These are phyloP conservation scores for Tetracladium marchalianum DNA, from an alignment of 495 filamentous ascomycete species.

Conservation along the genomic window DNA sequence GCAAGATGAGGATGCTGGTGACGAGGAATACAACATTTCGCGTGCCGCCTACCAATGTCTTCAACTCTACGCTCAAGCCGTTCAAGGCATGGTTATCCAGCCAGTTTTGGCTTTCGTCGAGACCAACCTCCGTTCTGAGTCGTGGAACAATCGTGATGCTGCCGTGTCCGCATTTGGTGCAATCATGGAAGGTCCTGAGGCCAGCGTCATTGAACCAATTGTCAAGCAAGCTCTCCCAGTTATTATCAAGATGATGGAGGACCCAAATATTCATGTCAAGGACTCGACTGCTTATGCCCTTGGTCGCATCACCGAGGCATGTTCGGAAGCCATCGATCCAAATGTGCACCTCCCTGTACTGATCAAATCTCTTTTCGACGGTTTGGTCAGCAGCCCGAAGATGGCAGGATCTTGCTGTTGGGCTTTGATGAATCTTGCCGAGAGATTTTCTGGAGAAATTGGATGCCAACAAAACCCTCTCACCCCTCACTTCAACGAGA, in stretches of 20 bases:
- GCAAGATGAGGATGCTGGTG: slow-evolving; percentile 92
- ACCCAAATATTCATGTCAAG: slow-evolving; percentile 76
- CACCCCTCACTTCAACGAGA: slow-evolving; percentile 86
- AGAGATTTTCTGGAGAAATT: slow-evolving; percentile 77
- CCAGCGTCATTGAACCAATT: slow-evolving; percentile 75
- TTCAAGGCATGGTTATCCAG: slow-evolving; percentile 66
- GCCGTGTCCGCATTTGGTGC: slow-evolving; percentile 97
- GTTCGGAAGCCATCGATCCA: slow-evolving; percentile 80
- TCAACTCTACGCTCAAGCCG: slow-evolving; percentile 87
- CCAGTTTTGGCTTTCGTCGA: slow-evolving; percentile 87
- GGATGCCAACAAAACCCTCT: slow-evolving; percentile 73
- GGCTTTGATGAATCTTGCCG: slow-evolving; percentile 97
- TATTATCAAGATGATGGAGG: slow-evolving; percentile 92
- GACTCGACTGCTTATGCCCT: slow-evolving; percentile 97
- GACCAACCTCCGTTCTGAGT: slow-evolving; percentile 74
- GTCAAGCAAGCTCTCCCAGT: slow-evolving; percentile 90
- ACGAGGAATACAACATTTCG: slow-evolving; percentile 95
- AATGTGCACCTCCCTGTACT: slow-evolving; percentile 69
- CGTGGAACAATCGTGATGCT: slow-evolving; percentile 90
- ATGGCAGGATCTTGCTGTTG: slow-evolving; percentile 98
- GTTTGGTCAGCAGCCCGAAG: slow-evolving; percentile 83
- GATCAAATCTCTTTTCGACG: slow-evolving; percentile 80
- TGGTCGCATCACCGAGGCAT: slow-evolving; percentile 87
- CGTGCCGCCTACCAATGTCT: slow-evolving; percentile 94
- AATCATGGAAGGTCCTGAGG: slow-evolving; percentile 97